Base-by-base conservation (phyloP, 176 grass and related monocot species). In the Puccinellia tenuiflora region DNA sequence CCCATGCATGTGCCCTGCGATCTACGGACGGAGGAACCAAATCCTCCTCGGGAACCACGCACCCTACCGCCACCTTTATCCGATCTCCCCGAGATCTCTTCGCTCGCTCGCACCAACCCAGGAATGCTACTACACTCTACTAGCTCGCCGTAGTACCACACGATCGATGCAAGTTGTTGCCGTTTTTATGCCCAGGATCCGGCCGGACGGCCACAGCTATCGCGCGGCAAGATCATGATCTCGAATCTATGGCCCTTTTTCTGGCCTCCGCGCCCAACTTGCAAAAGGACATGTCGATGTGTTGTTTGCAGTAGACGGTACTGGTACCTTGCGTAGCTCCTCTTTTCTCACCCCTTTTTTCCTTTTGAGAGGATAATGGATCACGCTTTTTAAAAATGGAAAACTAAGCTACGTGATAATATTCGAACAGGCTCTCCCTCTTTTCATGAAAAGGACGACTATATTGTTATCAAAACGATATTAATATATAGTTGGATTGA, bases 31-130 rank as follows among this genome's bases (percentile, higher is more conserved):
- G 50, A 78, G 65, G 81, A 90, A 73, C 69, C 69, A 73, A 72
- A 90, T 90, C 88, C 46, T 55, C 73, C 73, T 83, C 45, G 88
- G 64, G 0, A 64, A 6, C 5, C 33, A 52, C 17, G 77, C 84
- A 12, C 20, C 24, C 7, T 35, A 12, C 55, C 81, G 16, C 60
- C 34, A 33, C 31, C 80, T 50, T 86, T 86, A 26, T 28, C 64
- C 15, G 88, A 86, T 90, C 88, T 86, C 73, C 10, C 79, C 20
- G 6, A 82, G 88, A 90, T 86, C 88, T 85, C 16, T 26, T 9
- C 39, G 69, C 60, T 22, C 45, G 57, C 81, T 5, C 16, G 5
- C 18, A 0, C 5, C 18, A 1, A 1, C 78, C 5, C 53, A 68
- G 13, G 34, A 10, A 17, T 21, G 16, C 55, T 7, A 26, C 55